Conservation (phyloP, 768 basidiomycete species). For the Asterophora lycoperdoides region DNA sequence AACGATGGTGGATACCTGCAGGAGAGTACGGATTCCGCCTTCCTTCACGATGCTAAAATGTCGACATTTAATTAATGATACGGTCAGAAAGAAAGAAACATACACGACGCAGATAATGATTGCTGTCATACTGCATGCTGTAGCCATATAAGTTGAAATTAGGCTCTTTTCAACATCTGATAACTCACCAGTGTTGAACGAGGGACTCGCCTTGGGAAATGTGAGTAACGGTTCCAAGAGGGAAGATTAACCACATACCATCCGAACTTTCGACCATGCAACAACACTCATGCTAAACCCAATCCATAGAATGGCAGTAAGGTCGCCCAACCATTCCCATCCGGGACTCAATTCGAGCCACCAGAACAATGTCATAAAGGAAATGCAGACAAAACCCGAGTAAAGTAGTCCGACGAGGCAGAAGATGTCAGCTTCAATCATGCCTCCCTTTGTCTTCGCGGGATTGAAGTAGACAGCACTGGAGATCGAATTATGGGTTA, state of each 20-base stretch:
- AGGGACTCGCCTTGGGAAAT: slow-evolving; percentile 54
- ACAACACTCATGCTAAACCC: slow-evolving; percentile 76
- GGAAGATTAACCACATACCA: slow-evolving; percentile 36
- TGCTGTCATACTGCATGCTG: slow-evolving; percentile 81
- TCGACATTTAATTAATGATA: slow-evolving; percentile 3
- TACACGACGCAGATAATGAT: slow-evolving; percentile 85
- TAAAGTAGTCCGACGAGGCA: slow-evolving; percentile 69
- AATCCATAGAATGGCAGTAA: slow-evolving; percentile 75
- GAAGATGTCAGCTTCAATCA: slow-evolving; percentile 87
- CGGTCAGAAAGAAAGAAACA: slow-evolving; percentile 11
- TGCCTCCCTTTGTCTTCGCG: slow-evolving; percentile 87
- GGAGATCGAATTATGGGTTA: slow-evolving; percentile 1
- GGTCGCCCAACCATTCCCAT: slow-evolving; percentile 71
- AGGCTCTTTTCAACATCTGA: background rate
- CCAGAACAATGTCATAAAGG: slow-evolving; percentile 78
- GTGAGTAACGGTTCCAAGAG: background rate
- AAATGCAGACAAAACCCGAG: slow-evolving; percentile 66
- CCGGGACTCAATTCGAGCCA: slow-evolving; percentile 68
- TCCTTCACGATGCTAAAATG: slow-evolving; percentile 73
- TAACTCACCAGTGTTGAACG: slow-evolving; percentile 76
- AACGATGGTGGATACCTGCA: slow-evolving; percentile 75
- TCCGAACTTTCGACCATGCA: slow-evolving; percentile 92
- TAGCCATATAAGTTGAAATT: background rate
- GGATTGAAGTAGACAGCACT: slow-evolving; percentile 90
- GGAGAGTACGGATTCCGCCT: slow-evolving; percentile 71